These are phyloP conservation scores for Mortierella claussenii DNA, from an alignment of 192 early-diverging fungal species.

Conservation along the genomic window DNA sequence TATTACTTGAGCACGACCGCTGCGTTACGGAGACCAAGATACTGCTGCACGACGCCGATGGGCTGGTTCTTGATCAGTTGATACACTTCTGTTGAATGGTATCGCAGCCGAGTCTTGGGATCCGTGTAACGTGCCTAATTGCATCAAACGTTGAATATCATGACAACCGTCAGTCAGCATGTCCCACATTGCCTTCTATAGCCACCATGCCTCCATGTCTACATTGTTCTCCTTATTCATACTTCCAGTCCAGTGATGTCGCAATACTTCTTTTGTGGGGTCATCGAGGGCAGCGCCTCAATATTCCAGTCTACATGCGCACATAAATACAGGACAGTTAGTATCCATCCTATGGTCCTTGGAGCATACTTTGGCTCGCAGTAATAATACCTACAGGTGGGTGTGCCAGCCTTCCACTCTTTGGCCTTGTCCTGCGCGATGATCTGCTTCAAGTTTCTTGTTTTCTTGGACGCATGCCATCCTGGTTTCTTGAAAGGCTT, in stretches of 20 bases:
- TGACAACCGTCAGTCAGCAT: not conserved
- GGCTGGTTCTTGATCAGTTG: conserved; percentile 75
- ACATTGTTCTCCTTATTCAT: conserved; percentile 8
- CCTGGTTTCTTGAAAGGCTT: conserved; percentile 82
- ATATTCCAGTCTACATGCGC: conserved; percentile 75
- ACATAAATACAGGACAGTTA: not conserved
- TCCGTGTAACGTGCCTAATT: conserved; percentile 82
- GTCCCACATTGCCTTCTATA: too few species aligned
- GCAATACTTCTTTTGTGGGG: conserved; percentile 90
- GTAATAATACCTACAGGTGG: conserved; percentile 33
- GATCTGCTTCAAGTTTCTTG: conserved; percentile 86
- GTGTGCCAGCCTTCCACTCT: conserved; percentile 36
- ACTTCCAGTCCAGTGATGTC: conserved; percentile 90
- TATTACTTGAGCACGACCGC: conserved; percentile 76
- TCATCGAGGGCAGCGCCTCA: conserved; percentile 84
- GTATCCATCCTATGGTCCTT: not conserved
- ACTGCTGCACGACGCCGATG: conserved; percentile 82
- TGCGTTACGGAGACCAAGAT: conserved; percentile 83
- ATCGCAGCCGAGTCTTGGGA: conserved; percentile 86
- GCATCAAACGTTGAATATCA: not conserved
- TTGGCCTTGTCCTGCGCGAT: conserved; percentile 73
- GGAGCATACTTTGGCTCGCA: not conserved
- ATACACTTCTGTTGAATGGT: conserved; percentile 86
- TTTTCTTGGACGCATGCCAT: conserved; percentile 73
- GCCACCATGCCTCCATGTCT: not conserved